Base-by-base conservation (phyloP, 306 rosid genomes). In the Dryas alaskensis region DNA sequence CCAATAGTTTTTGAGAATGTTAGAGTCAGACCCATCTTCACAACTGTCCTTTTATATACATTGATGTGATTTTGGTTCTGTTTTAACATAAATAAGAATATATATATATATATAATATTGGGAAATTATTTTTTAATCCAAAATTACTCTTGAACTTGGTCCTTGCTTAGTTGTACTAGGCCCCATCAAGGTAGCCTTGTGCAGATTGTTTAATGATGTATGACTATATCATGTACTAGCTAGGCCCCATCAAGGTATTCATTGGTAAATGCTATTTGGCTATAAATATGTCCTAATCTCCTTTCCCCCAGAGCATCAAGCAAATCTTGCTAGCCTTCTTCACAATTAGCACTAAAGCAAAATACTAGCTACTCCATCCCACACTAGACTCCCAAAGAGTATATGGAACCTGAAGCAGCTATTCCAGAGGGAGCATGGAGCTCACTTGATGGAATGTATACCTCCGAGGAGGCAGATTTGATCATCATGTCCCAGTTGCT, bases 401-500 rank as follows among this genome's bases (percentile, higher is more conserved):
- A 17, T 19, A 88, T 92, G 95, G 96, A 92, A 67, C 55, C 83
- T 75, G 9, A 40, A 59, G 87, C 87, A 53, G 74, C 78, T 71
- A 75, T 84, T 65, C 83, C 76, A 73, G 85, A 85, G 44, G 78
- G 70, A 70, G 88, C 88, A 76, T 92, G 92, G 96, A 81, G 85
- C 19, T 86, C 89, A 80, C 84, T 84, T 43, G 79, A 85, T 82
- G 91, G 82, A 76, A 64, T 85, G 0, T 82, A 80, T 77, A 76
- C 87, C 59, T 81, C 86, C 42, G 87, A 87, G 58, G 95, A 90
- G 65, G 81, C 85, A 72, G 84, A 89, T 45, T 79, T 60, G 67
- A 4, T 90, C 37, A 31, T 31, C 64, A 87, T 90, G 89, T 67
- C 87, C 67, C 87, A 86, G 80, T 80, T 92, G 7, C 84, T 89